Conservation (phyloP, 331 rosid species). For the Ulmus americana region DNA sequence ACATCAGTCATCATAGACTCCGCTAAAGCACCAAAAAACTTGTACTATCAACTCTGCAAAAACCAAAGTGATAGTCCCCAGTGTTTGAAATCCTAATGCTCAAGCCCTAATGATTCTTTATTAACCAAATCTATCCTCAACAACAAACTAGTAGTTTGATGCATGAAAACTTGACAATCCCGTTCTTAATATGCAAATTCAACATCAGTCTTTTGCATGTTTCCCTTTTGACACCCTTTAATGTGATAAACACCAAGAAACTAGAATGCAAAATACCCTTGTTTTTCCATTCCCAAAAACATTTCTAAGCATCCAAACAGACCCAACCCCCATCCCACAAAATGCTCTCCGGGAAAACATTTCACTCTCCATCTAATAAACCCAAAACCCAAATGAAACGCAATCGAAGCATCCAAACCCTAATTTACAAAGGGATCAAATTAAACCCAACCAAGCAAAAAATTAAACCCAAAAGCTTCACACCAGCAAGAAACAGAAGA, state of each 20-base stretch:
- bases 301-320: slow-evolving; percentile 4
- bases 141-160: not conserved
- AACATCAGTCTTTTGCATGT: not conserved
- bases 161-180: not conserved
- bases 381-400: slow-evolving; percentile 15
- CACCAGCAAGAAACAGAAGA: not conserved
- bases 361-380: not conserved
- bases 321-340: not conserved
- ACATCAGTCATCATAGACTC: not conserved
- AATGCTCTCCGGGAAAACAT: not conserved
- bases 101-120: not conserved
- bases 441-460: not conserved
- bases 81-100: not conserved
- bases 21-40: no score
- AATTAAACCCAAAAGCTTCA: slow-evolving; percentile 7
- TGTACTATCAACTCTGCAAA: not conserved
- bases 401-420: no score
- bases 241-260: not conserved
- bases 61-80: not conserved
- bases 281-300: not conserved
- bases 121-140: not conserved
- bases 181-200: not conserved
- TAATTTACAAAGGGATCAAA: not conserved
- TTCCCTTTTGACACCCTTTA: not conserved
- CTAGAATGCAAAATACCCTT: not conserved